A percentile compares a stretch with the other conserved stretches of the same genome.
Conservation (phyloP, 1,139 yeast genomes). For the Scheffersomyces cryptocercus region DNA sequence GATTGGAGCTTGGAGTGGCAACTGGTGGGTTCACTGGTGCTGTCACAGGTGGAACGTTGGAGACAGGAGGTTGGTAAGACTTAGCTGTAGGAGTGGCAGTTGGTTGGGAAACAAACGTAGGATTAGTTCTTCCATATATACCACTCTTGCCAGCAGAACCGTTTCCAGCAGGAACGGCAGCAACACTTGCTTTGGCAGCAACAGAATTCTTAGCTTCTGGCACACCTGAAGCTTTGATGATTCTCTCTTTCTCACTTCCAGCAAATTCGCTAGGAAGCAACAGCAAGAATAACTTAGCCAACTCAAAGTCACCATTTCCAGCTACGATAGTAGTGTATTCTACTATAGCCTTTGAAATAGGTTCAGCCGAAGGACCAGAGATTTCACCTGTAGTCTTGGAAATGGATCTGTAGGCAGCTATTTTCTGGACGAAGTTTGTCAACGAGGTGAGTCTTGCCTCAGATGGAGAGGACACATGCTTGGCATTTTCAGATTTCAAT, state of each 20-base stretch:
- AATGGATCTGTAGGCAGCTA: conserved; percentile 70
- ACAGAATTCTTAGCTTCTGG: neutral
- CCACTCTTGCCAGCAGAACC: conserved; percentile 6
- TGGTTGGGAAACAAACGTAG: conserved; percentile 3
- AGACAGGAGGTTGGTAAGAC: conserved; percentile 4
- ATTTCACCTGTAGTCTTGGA: conserved; percentile 41
- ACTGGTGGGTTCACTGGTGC: conserved; percentile 11
- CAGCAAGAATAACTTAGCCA: conserved; percentile 71
- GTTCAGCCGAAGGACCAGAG: conserved; percentile 50
- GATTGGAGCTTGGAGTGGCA: conserved; percentile 20
- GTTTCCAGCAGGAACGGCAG: conserved; percentile 3
- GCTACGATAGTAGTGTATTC: conserved; percentile 85
- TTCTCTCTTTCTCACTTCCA: conserved; percentile 74
- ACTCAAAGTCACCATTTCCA: conserved; percentile 78
- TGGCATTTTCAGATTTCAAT: conserved; percentile 38
- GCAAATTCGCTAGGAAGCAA: conserved; percentile 64
- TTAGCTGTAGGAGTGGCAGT: conserved; percentile 8
- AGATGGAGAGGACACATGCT: conserved; percentile 58
- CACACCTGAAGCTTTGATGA: conserved; percentile 53
- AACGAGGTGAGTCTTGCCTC: conserved; percentile 86
- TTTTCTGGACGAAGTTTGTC: conserved; percentile 79
- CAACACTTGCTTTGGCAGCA: neutral
- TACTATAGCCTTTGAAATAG: conserved; percentile 57
- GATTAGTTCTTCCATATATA: conserved; percentile 10
- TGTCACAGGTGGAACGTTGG: conserved; percentile 7